Evolutionary conservation across 306 rosid species (phyloP).

Genomic region (Glycine tomentella): DNA sequence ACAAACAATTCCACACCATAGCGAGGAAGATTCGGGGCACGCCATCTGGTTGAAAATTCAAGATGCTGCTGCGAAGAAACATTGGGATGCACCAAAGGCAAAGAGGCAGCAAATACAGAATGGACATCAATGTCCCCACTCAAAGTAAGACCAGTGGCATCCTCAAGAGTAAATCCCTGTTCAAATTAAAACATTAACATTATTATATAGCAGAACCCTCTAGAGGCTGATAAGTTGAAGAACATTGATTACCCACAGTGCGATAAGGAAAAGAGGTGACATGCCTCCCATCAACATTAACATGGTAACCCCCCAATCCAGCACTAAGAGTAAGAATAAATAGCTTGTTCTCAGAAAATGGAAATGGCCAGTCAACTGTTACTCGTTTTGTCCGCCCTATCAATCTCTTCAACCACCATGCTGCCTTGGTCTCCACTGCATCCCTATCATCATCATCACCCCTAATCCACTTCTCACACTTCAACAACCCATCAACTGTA

Average conservation of each 20-base stretch:
- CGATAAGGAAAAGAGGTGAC: constrained; percentile 91
- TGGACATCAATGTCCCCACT: constrained; percentile 77
- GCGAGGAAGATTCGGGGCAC: constrained; percentile 66
- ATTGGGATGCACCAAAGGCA: constrained; percentile 89
- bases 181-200: too few species aligned
- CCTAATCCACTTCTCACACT: constrained; percentile 95
- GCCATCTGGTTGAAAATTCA: constrained; percentile 78
- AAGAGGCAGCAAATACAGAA: constrained; percentile 82
- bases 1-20: constrained; percentile 71
- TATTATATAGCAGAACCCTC: constrained; percentile 39
- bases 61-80: constrained; percentile 79
- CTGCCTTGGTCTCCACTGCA: constrained; percentile 69
- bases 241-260: constrained; percentile 67
- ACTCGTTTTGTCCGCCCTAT: constrained; percentile 83
- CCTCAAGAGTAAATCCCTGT: constrained; percentile 97
- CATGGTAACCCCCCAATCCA: constrained; percentile 94
- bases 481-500: constrained; percentile 89
- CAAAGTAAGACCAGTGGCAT: constrained; percentile 85
- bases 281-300: constrained; percentile 94
- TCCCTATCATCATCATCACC: constrained; percentile 64
- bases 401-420: constrained; percentile 88
- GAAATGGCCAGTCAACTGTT: constrained; percentile 86
- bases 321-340: constrained; percentile 94
- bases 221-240: constrained; percentile 33
- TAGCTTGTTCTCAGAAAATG: constrained; percentile 77